A percentile compares a stretch with the other conserved stretches of the same genome.
These are phyloP conservation scores for Camellia granthamiana DNA, from an alignment of 148 eudicot genomes.

Conservation along the genomic window DNA sequence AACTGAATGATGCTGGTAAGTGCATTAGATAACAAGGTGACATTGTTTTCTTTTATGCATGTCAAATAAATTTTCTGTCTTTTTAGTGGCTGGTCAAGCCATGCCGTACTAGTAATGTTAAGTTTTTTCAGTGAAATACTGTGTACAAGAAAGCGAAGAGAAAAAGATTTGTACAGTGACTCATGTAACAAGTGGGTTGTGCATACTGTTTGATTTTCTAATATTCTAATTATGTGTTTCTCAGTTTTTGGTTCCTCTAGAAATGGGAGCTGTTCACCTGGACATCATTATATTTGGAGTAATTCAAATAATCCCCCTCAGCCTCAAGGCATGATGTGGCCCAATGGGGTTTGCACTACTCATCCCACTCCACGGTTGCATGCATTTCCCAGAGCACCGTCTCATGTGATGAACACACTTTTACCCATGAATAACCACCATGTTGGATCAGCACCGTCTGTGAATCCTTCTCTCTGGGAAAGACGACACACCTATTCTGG, in stretches of 20 bases:
- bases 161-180: neutral
- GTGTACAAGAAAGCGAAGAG: neutral
- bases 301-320: constrained; percentile 43
- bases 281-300: constrained; percentile 63
- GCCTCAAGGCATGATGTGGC: constrained; percentile 55
- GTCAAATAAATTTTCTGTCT: too few relatives aligned
- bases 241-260: constrained; percentile 56
- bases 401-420: constrained; percentile 47
- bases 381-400: constrained; percentile 46
- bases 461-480: constrained; percentile 75
- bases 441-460: constrained; percentile 72
- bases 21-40: neutral
- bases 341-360: constrained; percentile 41
- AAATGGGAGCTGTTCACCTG: constrained; percentile 49
- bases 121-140: neutral
- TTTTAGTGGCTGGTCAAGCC: neutral
- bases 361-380: constrained; percentile 48
- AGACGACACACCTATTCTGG: constrained; percentile 49
- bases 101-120: neutral
- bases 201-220: neutral
- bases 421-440: constrained; percentile 53
- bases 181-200: constrained; percentile 3
- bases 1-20: constrained; percentile 51
- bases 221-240: constrained; percentile 14
- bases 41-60: neutral